Percentiles rank a stretch among this genome's conserved stretches.
phyloP scores from a whole-genome alignment of 2,329 filamentous ascomycete genomes.

The Aspergillus japonicus region DNA sequence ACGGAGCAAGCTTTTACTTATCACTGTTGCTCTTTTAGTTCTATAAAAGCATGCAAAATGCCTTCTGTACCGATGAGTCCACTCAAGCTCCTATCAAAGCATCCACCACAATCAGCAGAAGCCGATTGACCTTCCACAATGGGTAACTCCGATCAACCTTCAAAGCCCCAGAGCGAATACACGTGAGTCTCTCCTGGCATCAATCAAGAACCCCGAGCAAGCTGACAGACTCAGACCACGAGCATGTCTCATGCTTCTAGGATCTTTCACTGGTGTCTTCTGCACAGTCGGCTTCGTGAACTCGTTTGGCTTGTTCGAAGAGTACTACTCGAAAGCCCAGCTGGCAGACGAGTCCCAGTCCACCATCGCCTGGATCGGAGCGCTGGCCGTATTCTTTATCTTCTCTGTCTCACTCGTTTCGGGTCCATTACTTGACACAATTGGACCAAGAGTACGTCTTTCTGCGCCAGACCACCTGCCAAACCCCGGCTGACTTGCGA shows the following conservation, averaged over 20 bases:
- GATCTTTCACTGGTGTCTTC: conserved; percentile 32
- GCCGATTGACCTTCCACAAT: neutral
- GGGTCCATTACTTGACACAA: conserved; percentile 32
- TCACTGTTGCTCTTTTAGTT: fast-evolving
- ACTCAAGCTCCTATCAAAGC: neutral
- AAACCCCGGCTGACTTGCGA: neutral
- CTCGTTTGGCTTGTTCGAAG: conserved; percentile 38
- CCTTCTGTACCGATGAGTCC: neutral
- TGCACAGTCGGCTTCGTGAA: conserved; percentile 42
- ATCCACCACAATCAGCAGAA: neutral
- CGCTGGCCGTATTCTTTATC: conserved; percentile 32
- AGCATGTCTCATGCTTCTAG: conserved; percentile 30
- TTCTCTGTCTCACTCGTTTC: conserved; percentile 29
- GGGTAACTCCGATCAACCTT: neutral
- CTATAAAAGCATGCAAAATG: neutral
- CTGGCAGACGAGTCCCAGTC: conserved; percentile 28
- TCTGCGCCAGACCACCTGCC: neutral
- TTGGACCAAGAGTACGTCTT: conserved; percentile 30
- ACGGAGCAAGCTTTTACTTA: neutral
- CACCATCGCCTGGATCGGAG: conserved; percentile 37
- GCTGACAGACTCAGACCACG: conserved; percentile 18
- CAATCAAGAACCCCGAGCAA: neutral
- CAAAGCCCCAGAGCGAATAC: conserved; percentile 21
- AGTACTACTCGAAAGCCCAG: conserved; percentile 30
- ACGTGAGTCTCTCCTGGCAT: conserved; percentile 17